A percentile compares a stretch with the other conserved stretches of the same genome.
These are phyloP conservation scores for Lachancea sp. DNA, from an alignment of 805 yeast genomes.

Conservation along the genomic window DNA sequence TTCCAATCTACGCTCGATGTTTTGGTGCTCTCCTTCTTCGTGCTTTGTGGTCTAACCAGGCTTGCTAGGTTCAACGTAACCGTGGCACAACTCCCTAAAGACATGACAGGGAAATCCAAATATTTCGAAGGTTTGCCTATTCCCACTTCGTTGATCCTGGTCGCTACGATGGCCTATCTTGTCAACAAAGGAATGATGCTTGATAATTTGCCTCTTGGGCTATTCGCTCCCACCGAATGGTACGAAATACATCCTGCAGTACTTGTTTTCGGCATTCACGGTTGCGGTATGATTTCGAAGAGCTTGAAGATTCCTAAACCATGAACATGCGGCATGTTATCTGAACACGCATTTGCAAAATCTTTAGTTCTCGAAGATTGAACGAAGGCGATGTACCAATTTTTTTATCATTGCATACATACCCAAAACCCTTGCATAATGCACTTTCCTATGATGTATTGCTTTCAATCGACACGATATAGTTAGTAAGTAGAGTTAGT, in stretches of 20 bases:
- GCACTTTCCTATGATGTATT: too few relatives aligned
- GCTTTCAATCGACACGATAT: too few relatives aligned
- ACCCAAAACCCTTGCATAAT: too few relatives aligned
- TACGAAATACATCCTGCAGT: slow-evolving; percentile 73
- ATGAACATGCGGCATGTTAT: slow-evolving; percentile 13
- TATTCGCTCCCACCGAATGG: slow-evolving; percentile 45
- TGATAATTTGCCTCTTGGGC: slow-evolving; percentile 61
- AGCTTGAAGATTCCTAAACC: slow-evolving; percentile 88
- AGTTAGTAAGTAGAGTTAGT: too few relatives aligned
- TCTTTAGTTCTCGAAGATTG: too few relatives aligned
- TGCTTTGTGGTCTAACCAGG: slow-evolving; percentile 87
- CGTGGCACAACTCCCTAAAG: slow-evolving; percentile 88
- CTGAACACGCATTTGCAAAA: neutral
- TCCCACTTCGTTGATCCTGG: slow-evolving; percentile 78
- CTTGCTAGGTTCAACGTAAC: slow-evolving; percentile 94
- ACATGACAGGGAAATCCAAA: slow-evolving; percentile 74
- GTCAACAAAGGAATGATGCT: slow-evolving; percentile 47
- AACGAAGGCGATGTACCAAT: too few relatives aligned
- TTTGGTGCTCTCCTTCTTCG: slow-evolving; percentile 71
- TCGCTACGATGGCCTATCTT: slow-evolving; percentile 61
- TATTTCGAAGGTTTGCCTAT: slow-evolving; percentile 96
- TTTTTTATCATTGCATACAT: too few relatives aligned
- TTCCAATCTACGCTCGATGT: slow-evolving; percentile 79
- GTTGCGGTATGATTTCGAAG: slow-evolving; percentile 88
- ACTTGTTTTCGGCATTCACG: slow-evolving; percentile 62